These are phyloP conservation scores for Earliella scabrosa DNA, from an alignment of 1,284 basidiomycete species.

Conservation along the genomic window DNA sequence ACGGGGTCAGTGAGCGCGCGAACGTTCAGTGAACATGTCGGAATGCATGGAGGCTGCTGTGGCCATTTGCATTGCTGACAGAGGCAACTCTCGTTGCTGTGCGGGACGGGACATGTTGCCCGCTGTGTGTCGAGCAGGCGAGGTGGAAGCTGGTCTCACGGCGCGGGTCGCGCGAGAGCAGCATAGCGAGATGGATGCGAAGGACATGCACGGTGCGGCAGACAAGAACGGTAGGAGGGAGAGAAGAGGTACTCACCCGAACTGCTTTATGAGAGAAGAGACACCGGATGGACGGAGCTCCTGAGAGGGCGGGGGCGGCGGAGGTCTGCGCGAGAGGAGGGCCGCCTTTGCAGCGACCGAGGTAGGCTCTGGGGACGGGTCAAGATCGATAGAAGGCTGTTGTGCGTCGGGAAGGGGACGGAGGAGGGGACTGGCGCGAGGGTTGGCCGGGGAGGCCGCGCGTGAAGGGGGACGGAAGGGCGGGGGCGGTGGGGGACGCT, in stretches of 20 bases:
- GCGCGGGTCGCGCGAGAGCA: too few relatives aligned
- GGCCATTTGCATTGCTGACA: too few relatives aligned
- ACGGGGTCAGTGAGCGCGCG: background rate
- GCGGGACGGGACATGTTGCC: too few relatives aligned
- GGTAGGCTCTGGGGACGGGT: conserved; percentile 14
- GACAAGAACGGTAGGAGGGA: too few relatives aligned
- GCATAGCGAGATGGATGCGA: too few relatives aligned
- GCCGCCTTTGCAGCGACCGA: conserved; percentile 28
- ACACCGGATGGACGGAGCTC: conserved; percentile 36
- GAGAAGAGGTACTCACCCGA: conserved; percentile 48
- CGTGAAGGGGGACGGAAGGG: conserved; percentile 46
- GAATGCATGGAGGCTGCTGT: too few relatives aligned
- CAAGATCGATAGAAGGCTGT: conserved; percentile 15
- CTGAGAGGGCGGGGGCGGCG: conserved; percentile 27
- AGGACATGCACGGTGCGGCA: too few relatives aligned
- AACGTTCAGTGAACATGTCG: background rate
- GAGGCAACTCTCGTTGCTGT: too few relatives aligned
- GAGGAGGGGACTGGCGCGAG: conserved; percentile 48
- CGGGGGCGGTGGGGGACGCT: conserved; percentile 65
- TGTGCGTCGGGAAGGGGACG: conserved; percentile 46
- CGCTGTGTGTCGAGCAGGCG: too few relatives aligned
- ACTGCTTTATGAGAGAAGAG: conserved; percentile 50
- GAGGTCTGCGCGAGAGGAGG: conserved; percentile 32
- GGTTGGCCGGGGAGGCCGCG: conserved; percentile 43
- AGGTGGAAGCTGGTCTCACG: too few relatives aligned